Evolutionary conservation across 768 basidiomycete species (phyloP), one percentile per base, ranked within the genome.

Genomic region (Pisolithus orientalis): DNA sequence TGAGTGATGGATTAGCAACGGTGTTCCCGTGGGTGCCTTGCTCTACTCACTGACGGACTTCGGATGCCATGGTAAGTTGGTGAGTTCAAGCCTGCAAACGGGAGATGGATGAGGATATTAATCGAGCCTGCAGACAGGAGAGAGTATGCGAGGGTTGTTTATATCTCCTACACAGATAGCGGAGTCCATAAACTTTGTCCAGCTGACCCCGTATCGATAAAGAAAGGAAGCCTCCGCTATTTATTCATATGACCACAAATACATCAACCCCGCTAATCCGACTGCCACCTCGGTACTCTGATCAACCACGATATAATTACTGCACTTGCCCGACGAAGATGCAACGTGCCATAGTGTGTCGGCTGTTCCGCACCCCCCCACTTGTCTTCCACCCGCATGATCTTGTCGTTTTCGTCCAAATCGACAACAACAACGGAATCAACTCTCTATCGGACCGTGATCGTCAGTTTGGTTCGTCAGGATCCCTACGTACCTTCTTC

Each of bases 381-480:
- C 57, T 81, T 77, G 54, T 87, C 83, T 32, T 78, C 70, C 53
- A 87, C 63, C 29, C 72, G 72, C 5, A 75, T 65, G 46, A 87
- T 85, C 68, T 76, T 82, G 53, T 82, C 77, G 44, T 83, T 67
- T 4, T 83, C 82, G 60, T 87, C 84, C 49, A 87, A 65, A 54
- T 86, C 83, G 5, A 86, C 78, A 8, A 76, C 63, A 24, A 87
- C 71, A 34, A 87, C 73, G 1, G 85, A 87, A 38, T 80, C 73
- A 29, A 85, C 69, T 8, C 71, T 61, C 85, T 87, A 49, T 11
- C 13, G 14, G 11, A 3, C 32, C 5, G n/a, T 28, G 25, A 25
- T 24, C 32, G 40, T 34, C 24, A 57, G 47, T 9, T 14, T n/a
- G 14, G 17, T 25, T 14, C 13, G 11, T 28, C 25, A 49, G 14